Base-by-base conservation (phyloP, 768 basidiomycete genomes). In the Russula earlei region DNA sequence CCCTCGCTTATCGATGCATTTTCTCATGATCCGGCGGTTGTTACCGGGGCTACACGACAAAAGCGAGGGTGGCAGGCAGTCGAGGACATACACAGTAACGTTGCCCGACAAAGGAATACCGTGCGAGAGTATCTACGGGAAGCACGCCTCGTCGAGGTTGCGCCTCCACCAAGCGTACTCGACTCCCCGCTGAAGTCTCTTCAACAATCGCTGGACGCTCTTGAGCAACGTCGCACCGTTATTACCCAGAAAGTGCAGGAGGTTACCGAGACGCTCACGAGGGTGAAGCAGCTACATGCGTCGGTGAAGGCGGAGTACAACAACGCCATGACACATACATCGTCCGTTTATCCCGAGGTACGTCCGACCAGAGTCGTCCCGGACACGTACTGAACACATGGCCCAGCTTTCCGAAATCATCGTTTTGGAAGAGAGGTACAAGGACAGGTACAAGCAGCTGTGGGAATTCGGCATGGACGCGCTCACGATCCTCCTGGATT, bases 381-480 rank as follows among this genome's bases (percentile, higher is more conserved):
- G 29, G 25, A 31, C 34, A 25, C 40, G 51, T n/a, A 31, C 38
- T 54, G 50, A 60, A 22, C 22, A 52, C 50, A 31, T 10, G 29
- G 40, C 46, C 22, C 50, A 89, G 87, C 73, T 89, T 20, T 87
- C 86, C 2, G 74, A 78, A 43, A 82, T 88, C 38, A 75, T 83
- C 10, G 84, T 77, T 3, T 63, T 89, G 36, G 85, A 89, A 65
- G 87, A 89, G 68, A 85, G 81, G 63, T 88, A 88, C 68, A 80
- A 78, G 62, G 84, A 88, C 63, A 83, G 83, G 55, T 89, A 87
- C 60, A 85, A 89, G 62, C 84, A 87, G 60, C 68, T 90, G 50
- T 90, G 86, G 86, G 87, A 88, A 59, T 72, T 89, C 53, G 87
- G 83, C 17, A 83, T 88, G 77, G 84, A 87, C 55, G 82, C 81